Conservation (phyloP, 345 rosid species). For the Citrus cavaleriei region DNA sequence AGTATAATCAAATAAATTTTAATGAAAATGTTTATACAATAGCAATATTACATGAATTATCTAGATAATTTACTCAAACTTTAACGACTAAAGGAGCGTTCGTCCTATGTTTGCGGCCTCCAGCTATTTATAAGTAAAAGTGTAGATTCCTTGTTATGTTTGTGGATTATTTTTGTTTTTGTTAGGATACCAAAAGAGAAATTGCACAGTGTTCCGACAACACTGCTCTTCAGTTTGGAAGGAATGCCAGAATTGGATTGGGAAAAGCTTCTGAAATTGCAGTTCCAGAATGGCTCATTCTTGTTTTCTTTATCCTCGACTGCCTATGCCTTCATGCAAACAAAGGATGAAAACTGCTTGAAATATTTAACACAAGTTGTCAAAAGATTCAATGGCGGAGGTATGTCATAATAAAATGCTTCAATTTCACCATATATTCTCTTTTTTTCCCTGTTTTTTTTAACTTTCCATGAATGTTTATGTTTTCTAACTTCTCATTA, state of each 20-base stretch:
- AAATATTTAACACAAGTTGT: constrained; percentile 53
- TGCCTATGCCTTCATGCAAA: constrained; percentile 84
- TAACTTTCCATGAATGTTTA: not conserved
- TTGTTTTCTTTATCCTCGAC: constrained; percentile 92
- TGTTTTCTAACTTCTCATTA: not conserved
- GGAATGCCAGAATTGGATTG: constrained; percentile 80
- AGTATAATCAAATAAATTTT: too few species aligned
- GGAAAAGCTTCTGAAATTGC: constrained; percentile 77
- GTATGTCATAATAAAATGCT: constrained; percentile 21
- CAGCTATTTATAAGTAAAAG: too few species aligned
- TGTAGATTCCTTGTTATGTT: not conserved
- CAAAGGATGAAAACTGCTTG: constrained; percentile 59
- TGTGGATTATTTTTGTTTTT: not conserved
- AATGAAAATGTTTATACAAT: too few species aligned
- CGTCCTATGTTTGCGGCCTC: too few species aligned
- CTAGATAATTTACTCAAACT: too few species aligned
- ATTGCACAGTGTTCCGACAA: constrained; percentile 81
- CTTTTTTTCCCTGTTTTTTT: not conserved
- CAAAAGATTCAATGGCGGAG: constrained; percentile 80
- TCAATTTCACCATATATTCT: not conserved
- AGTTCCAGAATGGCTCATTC: constrained; percentile 77
- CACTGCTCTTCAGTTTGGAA: constrained; percentile 86
- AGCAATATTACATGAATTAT: too few species aligned
- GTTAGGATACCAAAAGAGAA: constrained; percentile 79
- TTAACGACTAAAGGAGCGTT: too few species aligned